Conservation (phyloP, 306 rosid genomes). For the Cucumis melo region DNA sequence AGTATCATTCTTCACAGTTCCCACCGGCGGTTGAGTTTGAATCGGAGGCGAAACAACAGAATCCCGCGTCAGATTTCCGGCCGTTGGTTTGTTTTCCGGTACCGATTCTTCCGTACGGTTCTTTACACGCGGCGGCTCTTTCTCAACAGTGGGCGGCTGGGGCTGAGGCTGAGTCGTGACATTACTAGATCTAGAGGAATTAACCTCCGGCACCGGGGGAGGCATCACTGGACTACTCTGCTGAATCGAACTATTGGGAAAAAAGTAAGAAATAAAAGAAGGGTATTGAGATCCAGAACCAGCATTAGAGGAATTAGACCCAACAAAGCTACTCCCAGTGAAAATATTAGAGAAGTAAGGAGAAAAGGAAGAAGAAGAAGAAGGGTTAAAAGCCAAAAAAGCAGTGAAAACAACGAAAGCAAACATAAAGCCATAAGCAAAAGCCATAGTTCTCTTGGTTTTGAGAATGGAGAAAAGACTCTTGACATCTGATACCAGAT, state of each 20-base stretch:
- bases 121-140: slow-evolving; percentile 4
- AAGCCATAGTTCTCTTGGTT: slow-evolving; percentile 43
- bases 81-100: neutral
- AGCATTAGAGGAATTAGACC: neutral
- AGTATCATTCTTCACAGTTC: slow-evolving; percentile 8
- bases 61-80: neutral
- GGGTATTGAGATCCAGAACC: slow-evolving; percentile 35
- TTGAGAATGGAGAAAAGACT: slow-evolving; percentile 44
- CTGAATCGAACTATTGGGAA: slow-evolving; percentile 31
- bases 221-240: slow-evolving; percentile 1
- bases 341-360: slow-evolving; percentile 57
- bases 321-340: neutral
- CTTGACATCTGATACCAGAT: slow-evolving; percentile 36
- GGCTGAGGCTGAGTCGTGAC: slow-evolving; percentile 6
- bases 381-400: slow-evolving; percentile 41
- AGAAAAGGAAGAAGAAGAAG: slow-evolving; percentile 40
- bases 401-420: slow-evolving; percentile 54
- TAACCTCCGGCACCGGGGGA: slow-evolving; percentile 2
- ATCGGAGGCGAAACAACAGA: slow-evolving; percentile 1
- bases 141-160: slow-evolving; percentile 8
- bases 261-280: slow-evolving; percentile 29
- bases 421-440: slow-evolving; percentile 50
- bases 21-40: neutral
- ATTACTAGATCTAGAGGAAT: slow-evolving; percentile 44
- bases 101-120: slow-evolving; percentile 20